Percentiles rank a stretch among this genome's conserved stretches.
Evolutionary conservation across 805 yeast genomes (phyloP).

Genomic region (Lachancea sp.): DNA sequence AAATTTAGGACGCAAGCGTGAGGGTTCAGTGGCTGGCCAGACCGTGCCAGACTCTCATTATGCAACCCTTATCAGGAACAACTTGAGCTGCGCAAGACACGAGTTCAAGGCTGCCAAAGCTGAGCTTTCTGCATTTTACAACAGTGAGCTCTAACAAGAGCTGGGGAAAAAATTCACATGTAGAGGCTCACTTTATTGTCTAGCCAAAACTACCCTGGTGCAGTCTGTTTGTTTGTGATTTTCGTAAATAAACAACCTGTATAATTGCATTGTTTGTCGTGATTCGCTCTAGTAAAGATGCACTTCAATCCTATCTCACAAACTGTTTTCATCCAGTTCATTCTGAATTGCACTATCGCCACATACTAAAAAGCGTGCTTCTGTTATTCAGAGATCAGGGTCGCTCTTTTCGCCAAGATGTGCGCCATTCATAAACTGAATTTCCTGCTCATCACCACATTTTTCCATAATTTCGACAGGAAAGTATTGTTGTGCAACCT

Average conservation of each 20-base stretch:
- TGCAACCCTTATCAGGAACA: conserved; percentile 39
- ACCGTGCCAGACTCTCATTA: conserved; percentile 33
- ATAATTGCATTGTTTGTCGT: neutral
- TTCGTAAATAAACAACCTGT: neutral
- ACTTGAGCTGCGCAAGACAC: conserved; percentile 42
- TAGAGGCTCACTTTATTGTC: neutral
- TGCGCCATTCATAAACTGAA: conserved; percentile 43
- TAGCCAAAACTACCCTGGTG: neutral
- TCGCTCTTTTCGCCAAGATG: conserved; percentile 50
- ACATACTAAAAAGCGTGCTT: too few relatives aligned
- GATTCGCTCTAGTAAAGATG: neutral
- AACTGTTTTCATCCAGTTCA: too few relatives aligned
- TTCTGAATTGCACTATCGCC: too few relatives aligned
- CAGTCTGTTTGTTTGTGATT: neutral
- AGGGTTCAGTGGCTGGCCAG: conserved; percentile 28
- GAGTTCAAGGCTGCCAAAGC: conserved; percentile 41
- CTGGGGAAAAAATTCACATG: neutral
- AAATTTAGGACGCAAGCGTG: conserved; percentile 58
- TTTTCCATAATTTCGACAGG: conserved; percentile 48
- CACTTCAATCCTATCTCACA: neutral
- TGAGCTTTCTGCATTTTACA: conserved; percentile 44
- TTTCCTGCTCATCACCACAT: conserved; percentile 26
- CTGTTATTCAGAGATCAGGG: conserved; percentile 36
- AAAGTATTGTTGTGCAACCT: conserved; percentile 66
- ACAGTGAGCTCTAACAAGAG: conserved; percentile 20